These are phyloP conservation scores for Pneumocystis sp. DNA, from an alignment of 1,139 yeast species.

Conservation along the genomic window DNA sequence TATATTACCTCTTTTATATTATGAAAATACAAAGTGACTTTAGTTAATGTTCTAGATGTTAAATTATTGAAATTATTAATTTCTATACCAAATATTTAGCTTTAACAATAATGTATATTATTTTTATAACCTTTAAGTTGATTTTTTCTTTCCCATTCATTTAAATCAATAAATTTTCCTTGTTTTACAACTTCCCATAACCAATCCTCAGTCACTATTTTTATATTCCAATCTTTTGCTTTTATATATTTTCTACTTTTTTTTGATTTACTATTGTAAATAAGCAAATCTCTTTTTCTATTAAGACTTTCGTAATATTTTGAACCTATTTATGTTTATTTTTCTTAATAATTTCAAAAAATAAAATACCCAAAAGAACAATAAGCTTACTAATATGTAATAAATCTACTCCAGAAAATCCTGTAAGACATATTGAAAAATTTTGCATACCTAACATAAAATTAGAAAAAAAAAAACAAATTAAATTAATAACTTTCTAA, in stretches of 20 bases:
- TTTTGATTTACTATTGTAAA: neutral
- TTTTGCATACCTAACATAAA: neutral
- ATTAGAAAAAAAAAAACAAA: neutral
- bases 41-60: neutral
- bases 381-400: conserved; percentile 1
- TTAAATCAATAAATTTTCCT: neutral
- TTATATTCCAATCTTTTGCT: conserved; percentile 1
- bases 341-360: neutral
- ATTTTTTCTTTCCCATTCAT: neutral
- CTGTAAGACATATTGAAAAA: neutral
- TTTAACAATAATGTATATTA: neutral
- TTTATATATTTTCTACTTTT: neutral
- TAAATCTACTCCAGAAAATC: conserved; percentile 1
- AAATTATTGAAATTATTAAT: neutral
- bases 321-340: neutral
- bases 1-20: neutral
- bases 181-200: conserved; percentile 1
- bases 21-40: neutral
- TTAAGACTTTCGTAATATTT: conserved; percentile 1
- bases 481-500: neutral
- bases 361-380: neutral
- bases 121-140: neutral
- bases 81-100: neutral
- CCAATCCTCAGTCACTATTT: neutral
- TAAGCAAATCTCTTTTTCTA: neutral